These are phyloP conservation scores for Malania oleifera DNA, from an alignment of 164 flowering plant species.

Conservation along the genomic window DNA sequence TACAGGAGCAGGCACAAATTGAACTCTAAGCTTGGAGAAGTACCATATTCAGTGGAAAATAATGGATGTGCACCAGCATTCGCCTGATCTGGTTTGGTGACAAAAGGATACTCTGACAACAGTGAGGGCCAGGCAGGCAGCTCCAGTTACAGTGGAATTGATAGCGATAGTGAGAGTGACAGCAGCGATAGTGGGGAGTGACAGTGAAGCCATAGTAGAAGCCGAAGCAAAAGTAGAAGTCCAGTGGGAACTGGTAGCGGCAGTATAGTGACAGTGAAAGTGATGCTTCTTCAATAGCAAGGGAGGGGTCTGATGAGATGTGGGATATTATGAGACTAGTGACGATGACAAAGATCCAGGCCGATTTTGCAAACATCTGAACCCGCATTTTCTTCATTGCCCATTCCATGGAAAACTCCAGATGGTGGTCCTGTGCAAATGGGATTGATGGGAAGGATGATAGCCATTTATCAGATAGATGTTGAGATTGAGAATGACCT, in stretches of 20 bases:
- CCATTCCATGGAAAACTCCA: slow-evolving; percentile 26
- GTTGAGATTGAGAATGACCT: slow-evolving; percentile 35
- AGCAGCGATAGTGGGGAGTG: slow-evolving; percentile 66
- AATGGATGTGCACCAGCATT: slow-evolving; percentile 31
- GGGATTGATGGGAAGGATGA: slow-evolving; percentile 32
- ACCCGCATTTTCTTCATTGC: slow-evolving; percentile 23
- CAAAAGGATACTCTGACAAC: slow-evolving; percentile 42
- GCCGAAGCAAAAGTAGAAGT: slow-evolving; percentile 54
- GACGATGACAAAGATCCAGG: slow-evolving; percentile 75
- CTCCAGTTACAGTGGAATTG: slow-evolving; percentile 76
- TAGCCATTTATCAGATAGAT: slow-evolving; percentile 30
- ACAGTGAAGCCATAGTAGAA: slow-evolving; percentile 45
- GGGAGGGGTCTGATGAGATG: slow-evolving; percentile 89
- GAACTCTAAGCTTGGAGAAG: slow-evolving; percentile 28
- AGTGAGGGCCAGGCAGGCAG: slow-evolving; percentile 55
- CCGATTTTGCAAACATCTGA: slow-evolving; percentile 30
- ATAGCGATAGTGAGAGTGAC: slow-evolving; percentile 67
- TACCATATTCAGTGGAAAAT: slow-evolving; percentile 32
- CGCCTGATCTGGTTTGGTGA: slow-evolving; percentile 47
- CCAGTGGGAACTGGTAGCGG: slow-evolving; percentile 65
- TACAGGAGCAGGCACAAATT: slow-evolving; percentile 31
- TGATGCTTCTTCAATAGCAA: slow-evolving; percentile 82
- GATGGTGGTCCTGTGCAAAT: slow-evolving; percentile 27
- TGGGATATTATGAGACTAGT: slow-evolving; percentile 83
- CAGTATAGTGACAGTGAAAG: slow-evolving; percentile 87